Evolutionary conservation across 805 yeast genomes (phyloP), one percentile per base, ranked within the genome.

Genomic region (Candida pseudoglaebosa): DNA sequence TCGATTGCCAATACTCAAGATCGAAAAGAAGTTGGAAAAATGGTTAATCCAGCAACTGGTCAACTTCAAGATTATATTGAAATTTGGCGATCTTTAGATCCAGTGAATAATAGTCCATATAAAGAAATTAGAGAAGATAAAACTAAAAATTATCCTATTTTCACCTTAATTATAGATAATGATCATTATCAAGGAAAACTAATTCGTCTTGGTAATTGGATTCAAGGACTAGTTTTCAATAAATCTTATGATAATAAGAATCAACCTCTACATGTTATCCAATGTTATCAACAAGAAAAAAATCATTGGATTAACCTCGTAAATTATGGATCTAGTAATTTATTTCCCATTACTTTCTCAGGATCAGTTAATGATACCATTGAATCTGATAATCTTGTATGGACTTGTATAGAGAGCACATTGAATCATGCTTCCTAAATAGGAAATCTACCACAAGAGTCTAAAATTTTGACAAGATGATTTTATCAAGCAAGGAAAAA

Each of bases 1-100:
- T 47, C 56, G 2, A 46, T 70, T 21, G 62, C 52, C 3, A 58
- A 53, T 12, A 66, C 71, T 5, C 51, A 54, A 8, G 69, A 67
- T 36, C 60, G 80, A 31, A 61, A 62, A 38, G 84, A 78, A 48
- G 66, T 68, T 0, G 80, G 80, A 0, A 45, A 44, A 4, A 75
- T 78, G 82, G 41, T 45, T 2, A 73, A 76, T 45, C 70, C 73
- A 1, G 66, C 44, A 1, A 62, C 75, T 1, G 71, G 71, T 0
- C 46, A 48, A n/a, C 47, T 55, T 3, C 71, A 69, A 39, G 61
- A 61, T 8, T 78, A 76, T 43, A 57, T 72, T 26, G 84, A 78
- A 53, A 62, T 73, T 18, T 78, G 84, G 84, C 53, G 73, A 46
- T 63, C 73, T 15, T 46, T 77, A 22, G 71, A 73, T 46, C 68